phyloP scores from a whole-genome alignment of 2,329 filamentous ascomycete species.

The Sclerotinia minor region DNA sequence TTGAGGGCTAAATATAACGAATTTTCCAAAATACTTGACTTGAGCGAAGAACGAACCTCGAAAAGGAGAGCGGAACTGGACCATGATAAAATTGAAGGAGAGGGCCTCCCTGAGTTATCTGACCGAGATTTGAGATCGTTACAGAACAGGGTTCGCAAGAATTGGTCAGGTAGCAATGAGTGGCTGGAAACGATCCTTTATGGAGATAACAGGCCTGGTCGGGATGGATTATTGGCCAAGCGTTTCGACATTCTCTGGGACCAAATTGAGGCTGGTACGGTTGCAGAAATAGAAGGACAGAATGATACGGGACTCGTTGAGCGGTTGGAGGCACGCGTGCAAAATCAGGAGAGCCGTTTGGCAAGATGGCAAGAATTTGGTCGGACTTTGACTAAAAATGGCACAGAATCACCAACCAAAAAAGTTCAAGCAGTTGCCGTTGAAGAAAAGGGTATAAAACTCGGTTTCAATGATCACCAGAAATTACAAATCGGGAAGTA shows the following conservation, averaged over 20 bases:
- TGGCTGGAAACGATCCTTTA: constrained; percentile 72
- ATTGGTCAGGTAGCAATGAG: constrained; percentile 75
- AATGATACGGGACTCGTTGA: constrained; percentile 58
- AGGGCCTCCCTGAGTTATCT: constrained; percentile 29
- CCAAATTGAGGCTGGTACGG: constrained; percentile 59
- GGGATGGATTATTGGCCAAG: constrained; percentile 63
- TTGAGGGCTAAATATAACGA: constrained; percentile 59
- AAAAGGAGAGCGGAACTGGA: constrained; percentile 52
- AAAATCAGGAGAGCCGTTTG: constrained; percentile 66
- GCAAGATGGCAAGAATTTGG: constrained; percentile 73
- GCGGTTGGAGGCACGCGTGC: constrained; percentile 68
- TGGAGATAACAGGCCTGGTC: constrained; percentile 58
- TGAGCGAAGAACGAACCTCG: constrained; percentile 60
- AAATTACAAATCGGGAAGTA: constrained; percentile 47
- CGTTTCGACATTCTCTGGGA: constrained; percentile 73
- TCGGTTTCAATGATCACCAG: constrained; percentile 57
- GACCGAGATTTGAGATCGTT: constrained; percentile 47
- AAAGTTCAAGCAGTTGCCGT: constrained; percentile 22
- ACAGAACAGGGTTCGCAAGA: constrained; percentile 62
- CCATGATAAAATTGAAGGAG: constrained; percentile 39
- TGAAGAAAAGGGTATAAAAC: constrained; percentile 45
- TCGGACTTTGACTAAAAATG: constrained; percentile 38
- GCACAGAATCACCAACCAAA: constrained; percentile 34
- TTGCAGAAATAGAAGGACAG: constrained; percentile 56
- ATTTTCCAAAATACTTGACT: constrained; percentile 63